Conservation (phyloP, 176 grass and related monocot genomes). For the Carex kokanica region DNA sequence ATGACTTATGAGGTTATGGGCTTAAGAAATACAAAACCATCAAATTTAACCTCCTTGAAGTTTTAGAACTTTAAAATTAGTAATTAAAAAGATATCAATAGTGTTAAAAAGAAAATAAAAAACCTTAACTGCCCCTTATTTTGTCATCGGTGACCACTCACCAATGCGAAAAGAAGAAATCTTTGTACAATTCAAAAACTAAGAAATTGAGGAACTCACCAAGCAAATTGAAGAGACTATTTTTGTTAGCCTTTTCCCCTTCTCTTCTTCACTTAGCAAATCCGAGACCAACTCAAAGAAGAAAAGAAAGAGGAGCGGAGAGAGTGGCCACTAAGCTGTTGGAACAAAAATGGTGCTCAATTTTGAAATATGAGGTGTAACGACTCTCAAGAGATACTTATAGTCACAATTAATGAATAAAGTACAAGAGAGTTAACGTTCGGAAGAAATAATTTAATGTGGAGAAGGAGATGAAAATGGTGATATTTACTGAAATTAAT, state of each 20-base stretch:
- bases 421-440: conserved; percentile 21
- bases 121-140: not conserved
- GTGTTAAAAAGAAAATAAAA: not conserved
- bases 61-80: not conserved
- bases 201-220: conserved; percentile 6
- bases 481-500: not conserved
- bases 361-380: not conserved
- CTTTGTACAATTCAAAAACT: not conserved
- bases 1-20: not conserved
- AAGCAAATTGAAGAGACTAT: conserved; percentile 6
- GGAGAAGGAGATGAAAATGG: not conserved
- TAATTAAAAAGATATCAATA: not conserved
- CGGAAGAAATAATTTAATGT: conserved; percentile 20
- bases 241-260: not conserved
- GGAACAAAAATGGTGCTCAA: not conserved
- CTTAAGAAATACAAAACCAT: not conserved
- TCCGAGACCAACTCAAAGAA: not conserved
- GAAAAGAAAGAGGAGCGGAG: not conserved
- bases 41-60: not conserved
- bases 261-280: conserved; percentile 15
- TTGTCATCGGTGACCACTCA: not conserved
- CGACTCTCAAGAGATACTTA: conserved; percentile 20
- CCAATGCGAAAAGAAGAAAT: conserved; percentile 4
- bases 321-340: not conserved
- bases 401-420: conserved; percentile 3